Evolutionary conservation across 345 rosid species (phyloP).

Genomic region (Lepidium aucheri): DNA sequence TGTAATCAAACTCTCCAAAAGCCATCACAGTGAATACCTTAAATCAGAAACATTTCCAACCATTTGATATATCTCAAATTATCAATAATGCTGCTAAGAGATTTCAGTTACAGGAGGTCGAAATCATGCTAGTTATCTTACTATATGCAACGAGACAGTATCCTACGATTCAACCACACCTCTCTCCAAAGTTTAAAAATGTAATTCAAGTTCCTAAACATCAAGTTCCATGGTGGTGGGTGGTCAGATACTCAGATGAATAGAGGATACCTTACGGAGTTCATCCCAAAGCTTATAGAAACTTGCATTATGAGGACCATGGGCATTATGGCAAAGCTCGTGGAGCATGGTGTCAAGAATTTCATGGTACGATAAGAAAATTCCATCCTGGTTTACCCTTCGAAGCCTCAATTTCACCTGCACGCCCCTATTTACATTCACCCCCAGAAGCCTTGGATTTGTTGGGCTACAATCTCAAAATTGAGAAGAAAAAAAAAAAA

Average conservation of each 20-base stretch:
- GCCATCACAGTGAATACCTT: not conserved
- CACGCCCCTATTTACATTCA: slow-evolving; percentile 66
- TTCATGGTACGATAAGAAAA: slow-evolving; percentile 58
- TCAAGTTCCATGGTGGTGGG: not conserved
- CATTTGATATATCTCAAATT: too few species aligned
- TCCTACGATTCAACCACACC: not conserved
- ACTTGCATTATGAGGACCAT: slow-evolving; percentile 75
- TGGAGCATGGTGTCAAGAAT: slow-evolving; percentile 95
- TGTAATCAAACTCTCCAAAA: too few species aligned
- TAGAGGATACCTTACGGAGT: slow-evolving; percentile 47
- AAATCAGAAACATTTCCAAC: not conserved
- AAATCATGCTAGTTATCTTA: not conserved
- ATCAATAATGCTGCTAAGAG: not conserved
- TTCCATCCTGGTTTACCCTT: slow-evolving; percentile 51
- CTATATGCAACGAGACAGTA: not conserved
- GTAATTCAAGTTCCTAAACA: not conserved
- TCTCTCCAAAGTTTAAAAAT: not conserved
- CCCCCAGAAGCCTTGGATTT: slow-evolving; percentile 59
- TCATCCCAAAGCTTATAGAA: slow-evolving; percentile 97
- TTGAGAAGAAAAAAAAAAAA: not conserved
- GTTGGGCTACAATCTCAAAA: slow-evolving; percentile 42
- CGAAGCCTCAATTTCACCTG: slow-evolving; percentile 78
- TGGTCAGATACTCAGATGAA: not conserved
- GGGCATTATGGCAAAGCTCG: slow-evolving; percentile 83
- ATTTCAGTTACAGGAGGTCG: not conserved